Percentiles rank a stretch among this genome's conserved stretches.
Evolutionary conservation across 768 basidiomycete genomes (phyloP).

Genomic region (Boletus subparvulus): DNA sequence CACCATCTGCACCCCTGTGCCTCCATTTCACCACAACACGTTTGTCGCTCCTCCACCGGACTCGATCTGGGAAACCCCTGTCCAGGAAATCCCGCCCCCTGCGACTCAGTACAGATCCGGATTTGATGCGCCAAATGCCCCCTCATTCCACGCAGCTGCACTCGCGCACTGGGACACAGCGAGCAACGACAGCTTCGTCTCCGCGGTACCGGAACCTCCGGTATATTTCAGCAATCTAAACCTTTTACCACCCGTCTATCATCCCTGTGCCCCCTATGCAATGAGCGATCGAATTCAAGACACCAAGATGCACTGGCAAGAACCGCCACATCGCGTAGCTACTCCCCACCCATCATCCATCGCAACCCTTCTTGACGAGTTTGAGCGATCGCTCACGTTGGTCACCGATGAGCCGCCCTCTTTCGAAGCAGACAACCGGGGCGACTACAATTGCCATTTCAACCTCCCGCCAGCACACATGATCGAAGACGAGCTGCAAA

Average conservation of each 20-base stretch:
- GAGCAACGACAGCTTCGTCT: not conserved
- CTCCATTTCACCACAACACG: not conserved
- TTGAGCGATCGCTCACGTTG: constrained; percentile 9
- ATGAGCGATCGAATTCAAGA: not conserved
- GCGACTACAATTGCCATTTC: not conserved
- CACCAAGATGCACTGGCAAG: not conserved
- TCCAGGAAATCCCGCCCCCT: not conserved
- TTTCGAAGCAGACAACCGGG: not conserved
- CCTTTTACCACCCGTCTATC: not conserved
- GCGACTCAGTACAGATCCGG: not conserved
- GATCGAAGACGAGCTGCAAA: not conserved
- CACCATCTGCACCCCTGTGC: not conserved
- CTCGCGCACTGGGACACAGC: no score
- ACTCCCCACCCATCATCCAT: not conserved
- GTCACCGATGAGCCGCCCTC: not conserved
- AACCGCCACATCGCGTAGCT: not conserved
- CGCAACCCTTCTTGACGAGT: constrained; percentile 3
- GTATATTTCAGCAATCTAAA: not conserved
- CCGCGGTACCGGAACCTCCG: not conserved
- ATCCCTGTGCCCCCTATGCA: no score
- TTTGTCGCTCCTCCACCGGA: not conserved
- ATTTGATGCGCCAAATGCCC: not conserved
- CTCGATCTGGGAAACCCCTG: not conserved
- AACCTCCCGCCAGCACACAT: not conserved
- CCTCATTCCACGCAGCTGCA: not conserved